Percentiles rank a stretch among this genome's conserved stretches.
Evolutionary conservation across 495 filamentous ascomycete genomes (phyloP).

Genomic region (Lasiosphaeria hispida): DNA sequence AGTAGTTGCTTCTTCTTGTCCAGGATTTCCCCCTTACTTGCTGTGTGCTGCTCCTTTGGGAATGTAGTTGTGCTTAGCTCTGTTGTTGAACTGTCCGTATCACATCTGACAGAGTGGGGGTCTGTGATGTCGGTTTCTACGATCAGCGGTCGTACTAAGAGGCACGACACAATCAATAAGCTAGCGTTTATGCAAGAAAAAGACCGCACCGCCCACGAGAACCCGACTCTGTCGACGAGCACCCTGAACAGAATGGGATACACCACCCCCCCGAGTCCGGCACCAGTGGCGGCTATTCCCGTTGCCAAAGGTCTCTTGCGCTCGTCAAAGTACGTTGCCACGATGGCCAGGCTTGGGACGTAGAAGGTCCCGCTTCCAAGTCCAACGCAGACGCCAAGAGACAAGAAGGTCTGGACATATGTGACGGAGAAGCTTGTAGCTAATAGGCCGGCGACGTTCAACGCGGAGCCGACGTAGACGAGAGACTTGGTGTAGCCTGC

Average conservation of each 20-base stretch:
- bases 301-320: slow-evolving; percentile 61
- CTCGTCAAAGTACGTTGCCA: slow-evolving; percentile 69
- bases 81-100: neutral
- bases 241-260: slow-evolving; percentile 61
- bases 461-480: slow-evolving; percentile 48
- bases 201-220: slow-evolving; percentile 62
- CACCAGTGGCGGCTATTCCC: slow-evolving; percentile 70
- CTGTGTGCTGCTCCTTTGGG: neutral
- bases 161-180: slow-evolving; percentile 42
- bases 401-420: slow-evolving; percentile 45
- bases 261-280: slow-evolving; percentile 65
- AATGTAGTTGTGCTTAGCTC: neutral
- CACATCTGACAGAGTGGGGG: neutral
- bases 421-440: slow-evolving; percentile 43
- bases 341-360: slow-evolving; percentile 66
- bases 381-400: slow-evolving; percentile 45
- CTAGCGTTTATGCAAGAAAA: slow-evolving; percentile 55
- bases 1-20: slow-evolving; percentile 26
- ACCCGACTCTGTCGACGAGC: slow-evolving; percentile 55
- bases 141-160: slow-evolving; percentile 40
- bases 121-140: neutral
- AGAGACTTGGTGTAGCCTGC: slow-evolving; percentile 57
- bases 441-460: slow-evolving; percentile 58
- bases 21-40: neutral
- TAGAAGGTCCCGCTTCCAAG: slow-evolving; percentile 58